These are phyloP conservation scores for Trichophaea hybrida DNA, from an alignment of 2,329 filamentous ascomycete genomes.

Conservation along the genomic window DNA sequence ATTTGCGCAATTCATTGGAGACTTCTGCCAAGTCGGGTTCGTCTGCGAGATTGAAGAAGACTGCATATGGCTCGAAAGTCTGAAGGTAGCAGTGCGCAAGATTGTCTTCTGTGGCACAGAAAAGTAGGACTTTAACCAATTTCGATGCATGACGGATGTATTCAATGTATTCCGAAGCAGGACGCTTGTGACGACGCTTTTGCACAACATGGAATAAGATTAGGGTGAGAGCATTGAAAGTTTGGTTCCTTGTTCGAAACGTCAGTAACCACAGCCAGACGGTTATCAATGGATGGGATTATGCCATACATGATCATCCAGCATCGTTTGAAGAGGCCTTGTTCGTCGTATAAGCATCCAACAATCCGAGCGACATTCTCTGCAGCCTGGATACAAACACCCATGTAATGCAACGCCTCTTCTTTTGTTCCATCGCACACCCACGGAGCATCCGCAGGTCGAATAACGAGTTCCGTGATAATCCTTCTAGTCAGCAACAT, in stretches of 20 bases:
- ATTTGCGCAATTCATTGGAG: neutral
- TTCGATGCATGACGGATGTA: too few species aligned
- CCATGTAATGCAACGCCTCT: neutral
- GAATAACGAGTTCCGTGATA: neutral
- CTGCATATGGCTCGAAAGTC: neutral
- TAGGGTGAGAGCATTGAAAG: neutral
- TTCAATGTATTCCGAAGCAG: neutral
- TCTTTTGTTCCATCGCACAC: neutral
- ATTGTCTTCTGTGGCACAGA: neutral
- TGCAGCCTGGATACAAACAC: neutral
- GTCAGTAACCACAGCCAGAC: neutral
- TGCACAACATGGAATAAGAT: neutral
- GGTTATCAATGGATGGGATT: neutral
- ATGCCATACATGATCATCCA: neutral
- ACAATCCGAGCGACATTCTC: neutral
- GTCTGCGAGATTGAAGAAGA: neutral
- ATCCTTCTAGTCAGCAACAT: neutral
- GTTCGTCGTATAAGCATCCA: neutral
- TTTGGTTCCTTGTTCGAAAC: neutral
- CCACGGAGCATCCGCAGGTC: neutral
- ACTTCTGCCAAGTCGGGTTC: neutral
- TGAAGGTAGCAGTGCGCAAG: neutral
- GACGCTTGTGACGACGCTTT: neutral
- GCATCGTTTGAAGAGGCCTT: neutral
- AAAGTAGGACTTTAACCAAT: neutral